Conservation (phyloP, 2,329 filamentous ascomycete genomes). For the Parascedosporium putredinis region DNA sequence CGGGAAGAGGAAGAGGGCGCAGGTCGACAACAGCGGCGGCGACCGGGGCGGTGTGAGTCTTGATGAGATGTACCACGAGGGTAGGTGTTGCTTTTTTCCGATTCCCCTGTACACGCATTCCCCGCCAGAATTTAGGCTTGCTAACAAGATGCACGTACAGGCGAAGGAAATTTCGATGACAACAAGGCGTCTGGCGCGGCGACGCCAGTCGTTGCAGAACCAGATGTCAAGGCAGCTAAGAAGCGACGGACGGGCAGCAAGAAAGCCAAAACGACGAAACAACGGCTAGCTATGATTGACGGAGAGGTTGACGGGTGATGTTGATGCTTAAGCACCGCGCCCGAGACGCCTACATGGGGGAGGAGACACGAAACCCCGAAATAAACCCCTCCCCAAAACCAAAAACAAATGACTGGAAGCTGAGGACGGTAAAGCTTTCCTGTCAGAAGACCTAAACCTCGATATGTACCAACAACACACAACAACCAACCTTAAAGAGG, state of each 20-base stretch:
- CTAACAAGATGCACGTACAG: constrained; percentile 36
- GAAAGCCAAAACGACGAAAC: constrained; percentile 58
- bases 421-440: too few species aligned
- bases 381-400: too few species aligned
- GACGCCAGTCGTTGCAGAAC: constrained; percentile 57
- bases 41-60: constrained; percentile 46
- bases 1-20: constrained; percentile 43
- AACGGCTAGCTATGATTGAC: constrained; percentile 57
- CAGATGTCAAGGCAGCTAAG: constrained; percentile 38
- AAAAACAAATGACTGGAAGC: too few species aligned
- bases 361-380: too few species aligned
- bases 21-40: constrained; percentile 27
- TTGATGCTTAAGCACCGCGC: not conserved
- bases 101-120: too few species aligned
- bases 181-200: constrained; percentile 74
- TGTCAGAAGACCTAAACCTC: too few species aligned
- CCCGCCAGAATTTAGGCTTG: too few species aligned
- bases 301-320: constrained; percentile 31
- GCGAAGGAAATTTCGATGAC: constrained; percentile 94
- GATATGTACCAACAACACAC: too few species aligned
- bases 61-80: constrained; percentile 99
- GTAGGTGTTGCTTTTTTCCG: constrained; percentile 43
- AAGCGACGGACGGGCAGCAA: constrained; percentile 44
- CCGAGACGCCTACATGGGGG: not conserved
- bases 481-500: too few species aligned